These are phyloP conservation scores for Herpetomonas samuelpessoai DNA, from an alignment of 208 protist species.

Conservation along the genomic window DNA sequence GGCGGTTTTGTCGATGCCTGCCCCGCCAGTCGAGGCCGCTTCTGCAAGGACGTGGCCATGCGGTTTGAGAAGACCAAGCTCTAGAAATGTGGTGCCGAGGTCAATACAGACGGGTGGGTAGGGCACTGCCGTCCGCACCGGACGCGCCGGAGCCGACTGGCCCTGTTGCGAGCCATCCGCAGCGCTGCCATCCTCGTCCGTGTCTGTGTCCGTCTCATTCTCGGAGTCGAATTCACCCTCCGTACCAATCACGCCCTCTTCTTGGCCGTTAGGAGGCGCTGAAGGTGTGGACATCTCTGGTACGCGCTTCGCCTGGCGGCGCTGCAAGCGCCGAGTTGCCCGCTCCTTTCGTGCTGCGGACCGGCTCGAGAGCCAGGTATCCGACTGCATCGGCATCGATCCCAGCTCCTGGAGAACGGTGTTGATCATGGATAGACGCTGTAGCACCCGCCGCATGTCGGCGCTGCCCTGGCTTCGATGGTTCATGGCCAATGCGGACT, in stretches of 20 bases:
- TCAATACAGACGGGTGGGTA: slow-evolving; percentile 23
- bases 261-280: too few species aligned
- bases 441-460: slow-evolving; percentile 41
- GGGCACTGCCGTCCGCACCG: not conserved
- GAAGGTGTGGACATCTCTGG: too few species aligned
- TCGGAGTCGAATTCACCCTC: not conserved
- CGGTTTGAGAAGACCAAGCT: slow-evolving; percentile 46
- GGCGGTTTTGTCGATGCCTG: too few species aligned
- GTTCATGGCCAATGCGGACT: slow-evolving; percentile 39
- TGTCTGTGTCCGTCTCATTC: not conserved
- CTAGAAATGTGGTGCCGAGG: slow-evolving; percentile 56
- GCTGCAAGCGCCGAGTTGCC: too few species aligned
- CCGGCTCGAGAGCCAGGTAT: not conserved
- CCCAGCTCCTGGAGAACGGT: slow-evolving; percentile 32
- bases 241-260: not conserved
- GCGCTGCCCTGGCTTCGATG: slow-evolving; percentile 41
- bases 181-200: not conserved
- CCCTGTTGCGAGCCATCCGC: not conserved
- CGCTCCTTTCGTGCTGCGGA: too few species aligned
- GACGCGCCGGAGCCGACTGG: not conserved
- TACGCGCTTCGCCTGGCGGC: too few species aligned
- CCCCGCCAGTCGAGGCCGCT: too few species aligned
- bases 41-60: not conserved
- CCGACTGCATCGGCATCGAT: not conserved
- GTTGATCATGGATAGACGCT: slow-evolving; percentile 60